phyloP scores from a whole-genome alignment of 352 stramenopile species.

The Globisporangium cederbergense region DNA sequence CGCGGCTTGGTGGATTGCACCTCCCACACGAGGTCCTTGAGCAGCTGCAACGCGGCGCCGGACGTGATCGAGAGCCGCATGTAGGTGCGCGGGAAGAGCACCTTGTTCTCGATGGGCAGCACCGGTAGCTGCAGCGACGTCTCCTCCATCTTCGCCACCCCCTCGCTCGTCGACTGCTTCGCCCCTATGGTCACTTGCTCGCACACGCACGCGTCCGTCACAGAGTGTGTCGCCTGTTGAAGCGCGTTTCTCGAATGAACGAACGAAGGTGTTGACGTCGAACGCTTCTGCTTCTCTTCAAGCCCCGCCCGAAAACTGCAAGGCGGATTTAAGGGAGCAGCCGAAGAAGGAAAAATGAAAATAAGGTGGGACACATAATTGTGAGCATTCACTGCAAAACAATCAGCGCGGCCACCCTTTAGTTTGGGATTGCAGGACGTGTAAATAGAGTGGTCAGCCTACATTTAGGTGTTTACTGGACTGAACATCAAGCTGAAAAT shows the following conservation, averaged over 20 bases:
- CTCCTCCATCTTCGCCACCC: conserved; percentile 18
- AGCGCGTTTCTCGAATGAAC: conserved; percentile 11
- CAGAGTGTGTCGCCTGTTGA: neutral
- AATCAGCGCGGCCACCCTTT: no score
- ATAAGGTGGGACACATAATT: neutral
- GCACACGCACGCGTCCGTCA: neutral
- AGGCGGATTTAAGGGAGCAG: no score
- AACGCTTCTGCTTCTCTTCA: conserved; percentile 6
- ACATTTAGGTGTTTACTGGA: neutral
- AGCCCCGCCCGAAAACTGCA: neutral
- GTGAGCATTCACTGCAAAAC: neutral
- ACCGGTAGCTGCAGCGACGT: conserved; percentile 49
- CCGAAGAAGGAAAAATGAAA: no score
- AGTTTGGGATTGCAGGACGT: no score
- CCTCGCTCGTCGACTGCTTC: conserved; percentile 18
- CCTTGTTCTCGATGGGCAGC: conserved; percentile 61
- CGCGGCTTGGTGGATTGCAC: conserved; percentile 49
- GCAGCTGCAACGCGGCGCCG: conserved; percentile 56
- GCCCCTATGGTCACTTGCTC: conserved; percentile 17
- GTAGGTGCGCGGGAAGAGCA: conserved; percentile 77
- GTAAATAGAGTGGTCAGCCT: neutral
- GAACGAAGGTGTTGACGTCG: conserved; percentile 8
- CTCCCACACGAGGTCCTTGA: conserved; percentile 80
- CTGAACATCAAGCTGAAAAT: neutral
- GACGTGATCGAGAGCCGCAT: conserved; percentile 68